Evolutionary conservation across 805 yeast species (phyloP).

Genomic region (Candida boidinii): DNA sequence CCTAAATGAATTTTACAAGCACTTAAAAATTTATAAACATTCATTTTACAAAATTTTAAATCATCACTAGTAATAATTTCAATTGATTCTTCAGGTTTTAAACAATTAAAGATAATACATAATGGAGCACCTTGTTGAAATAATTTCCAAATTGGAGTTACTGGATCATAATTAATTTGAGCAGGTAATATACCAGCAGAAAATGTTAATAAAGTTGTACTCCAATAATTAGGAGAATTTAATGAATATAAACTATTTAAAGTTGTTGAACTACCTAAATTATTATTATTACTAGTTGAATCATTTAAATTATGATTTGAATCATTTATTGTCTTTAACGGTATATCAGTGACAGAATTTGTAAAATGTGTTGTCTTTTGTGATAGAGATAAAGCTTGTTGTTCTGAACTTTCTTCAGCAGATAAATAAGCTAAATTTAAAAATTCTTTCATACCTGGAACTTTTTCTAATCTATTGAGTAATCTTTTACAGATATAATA

Average conservation of each 20-base stretch:
- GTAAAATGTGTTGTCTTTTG: slow-evolving; percentile 13
- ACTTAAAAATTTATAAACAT: slow-evolving; percentile 80
- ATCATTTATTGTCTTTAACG: too few relatives aligned
- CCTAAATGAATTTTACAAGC: slow-evolving; percentile 75
- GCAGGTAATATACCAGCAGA: slow-evolving; percentile 75
- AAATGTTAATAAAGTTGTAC: slow-evolving; percentile 45
- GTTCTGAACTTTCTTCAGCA: slow-evolving; percentile 64
- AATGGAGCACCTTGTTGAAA: slow-evolving; percentile 91
- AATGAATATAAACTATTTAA: slow-evolving; percentile 17
- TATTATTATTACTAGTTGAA: background rate
- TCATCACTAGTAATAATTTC: slow-evolving; percentile 71
- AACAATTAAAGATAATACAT: slow-evolving; percentile 72
- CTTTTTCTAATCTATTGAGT: slow-evolving; percentile 43
- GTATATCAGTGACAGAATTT: too few relatives aligned
- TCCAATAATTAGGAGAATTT: slow-evolving; percentile 17
- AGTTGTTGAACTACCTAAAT: background rate
- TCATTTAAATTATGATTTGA: too few relatives aligned
- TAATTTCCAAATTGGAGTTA: slow-evolving; percentile 79
- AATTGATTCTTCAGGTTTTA: slow-evolving; percentile 40
- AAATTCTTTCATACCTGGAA: slow-evolving; percentile 65
- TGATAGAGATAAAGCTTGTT: slow-evolving; percentile 50
- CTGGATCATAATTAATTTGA: slow-evolving; percentile 77
- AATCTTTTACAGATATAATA: slow-evolving; percentile 57
- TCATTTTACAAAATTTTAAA: slow-evolving; percentile 74
- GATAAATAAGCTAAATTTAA: slow-evolving; percentile 53